Base-by-base conservation (phyloP, 106 monocot species). In the Acorus gramineus region DNA sequence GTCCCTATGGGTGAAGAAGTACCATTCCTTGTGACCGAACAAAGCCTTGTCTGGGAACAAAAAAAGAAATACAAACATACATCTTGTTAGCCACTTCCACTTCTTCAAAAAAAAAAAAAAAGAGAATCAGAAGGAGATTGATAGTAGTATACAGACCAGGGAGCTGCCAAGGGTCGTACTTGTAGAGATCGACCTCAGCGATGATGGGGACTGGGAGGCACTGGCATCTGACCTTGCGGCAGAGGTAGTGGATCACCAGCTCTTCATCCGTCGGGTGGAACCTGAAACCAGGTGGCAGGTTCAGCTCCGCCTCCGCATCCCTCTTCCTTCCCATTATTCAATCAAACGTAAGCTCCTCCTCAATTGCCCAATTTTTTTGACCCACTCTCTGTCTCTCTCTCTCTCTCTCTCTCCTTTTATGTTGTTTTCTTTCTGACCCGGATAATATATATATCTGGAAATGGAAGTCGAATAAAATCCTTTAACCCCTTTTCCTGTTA, bases 251-350 rank as follows among this genome's bases (percentile, higher is more conserved):
- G 11, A 75, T 6, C 14, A 85, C 70, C 46, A 85, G 80, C 75
- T 85, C 85, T 53, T 85, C 85, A 62, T 85, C 85, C 44, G 85
- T 85, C 0, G 85, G 85, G 71, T 85, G 81, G 69, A 85, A 85
- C 44, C 85, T 80, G 77, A 85, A 85, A 0, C 85, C 85, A 14
- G 85, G 73, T 28, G 85, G 85, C 14, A 85, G 62, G 71, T 77
- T 81, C 48, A 80, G 77, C 71, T 77, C 81, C 0, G 70, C 77
- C 70, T 80, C 84, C 0, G 81, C 78, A 42, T 81, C 80, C 62
- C 73, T 68, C n/a, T 10, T 65, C 45, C 74, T 75, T 14, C 42
- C 44, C 80, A 45, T 64, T 28, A 28, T 28, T 28, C 28, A 28
- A 1, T 28, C 28, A 28, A 28, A 28, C 28, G 28, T 28, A 28